Evolutionary conservation across 108 stramenopile species (phyloP).

Genomic region (Cylindrotheca closterium): DNA sequence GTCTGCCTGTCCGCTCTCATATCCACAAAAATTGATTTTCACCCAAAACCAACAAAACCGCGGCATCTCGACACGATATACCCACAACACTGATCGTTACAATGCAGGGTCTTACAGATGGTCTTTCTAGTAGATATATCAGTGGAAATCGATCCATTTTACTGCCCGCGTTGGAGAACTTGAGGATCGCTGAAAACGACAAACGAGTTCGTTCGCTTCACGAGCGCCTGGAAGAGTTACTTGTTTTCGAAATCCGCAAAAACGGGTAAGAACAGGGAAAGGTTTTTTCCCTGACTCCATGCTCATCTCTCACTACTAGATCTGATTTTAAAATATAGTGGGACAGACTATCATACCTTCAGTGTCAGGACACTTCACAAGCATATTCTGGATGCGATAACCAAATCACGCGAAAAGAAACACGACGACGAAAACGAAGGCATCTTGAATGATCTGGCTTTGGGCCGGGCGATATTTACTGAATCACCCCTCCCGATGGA

Average conservation of each 20-base stretch:
- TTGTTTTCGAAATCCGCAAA: slow-evolving; percentile 68
- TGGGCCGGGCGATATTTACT: slow-evolving; percentile 14
- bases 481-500: neutral
- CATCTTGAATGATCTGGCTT: slow-evolving; percentile 8
- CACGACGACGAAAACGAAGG: neutral
- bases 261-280: slow-evolving; percentile 38
- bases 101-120: slow-evolving; percentile 16
- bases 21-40: too few relatives aligned
- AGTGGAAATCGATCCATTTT: slow-evolving; percentile 6
- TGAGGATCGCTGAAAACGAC: neutral
- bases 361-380: slow-evolving; percentile 66
- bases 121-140: slow-evolving; percentile 14
- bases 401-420: slow-evolving; percentile 2
- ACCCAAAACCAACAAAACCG: too few relatives aligned
- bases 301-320: neutral
- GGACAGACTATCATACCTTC: slow-evolving; percentile 21
- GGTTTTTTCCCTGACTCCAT: neutral
- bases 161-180: slow-evolving; percentile 9
- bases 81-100: too few relatives aligned
- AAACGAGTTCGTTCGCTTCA: slow-evolving; percentile 19
- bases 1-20: too few relatives aligned
- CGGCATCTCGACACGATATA: too few relatives aligned
- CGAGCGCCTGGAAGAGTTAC: slow-evolving; percentile 62
- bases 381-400: slow-evolving; percentile 57
- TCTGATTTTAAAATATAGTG: slow-evolving; percentile 14